Base-by-base conservation (phyloP, 352 stramenopile genomes). In the Pythium grandisporangium region DNA sequence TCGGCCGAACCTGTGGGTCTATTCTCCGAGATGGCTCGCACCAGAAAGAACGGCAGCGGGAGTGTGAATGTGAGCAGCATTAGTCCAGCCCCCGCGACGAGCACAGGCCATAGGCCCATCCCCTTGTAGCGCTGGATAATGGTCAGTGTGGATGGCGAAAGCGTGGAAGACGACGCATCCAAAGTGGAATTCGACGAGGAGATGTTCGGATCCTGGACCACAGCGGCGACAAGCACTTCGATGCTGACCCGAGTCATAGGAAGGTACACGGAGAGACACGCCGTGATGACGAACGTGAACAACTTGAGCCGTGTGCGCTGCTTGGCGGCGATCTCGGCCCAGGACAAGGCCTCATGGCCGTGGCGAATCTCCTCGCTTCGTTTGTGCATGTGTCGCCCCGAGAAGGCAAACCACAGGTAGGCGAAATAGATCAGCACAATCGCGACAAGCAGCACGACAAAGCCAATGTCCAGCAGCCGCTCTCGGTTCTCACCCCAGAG, bases 261-360 rank as follows among this genome's bases (percentile, higher is more conserved):
- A 14, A 80, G 35, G 22, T 80, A 80, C 10, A 72, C 42, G 6
- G 54, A 69, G 7, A 77, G 42, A 19, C 58, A 71, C 8, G 53
- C 42, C 4, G 66, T 76, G 22, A 73, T 58, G 5, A 73, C 48
- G 25, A 50, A 57, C 7, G 66, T 78, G 22, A 61, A 60, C 6
- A 60, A 6, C 42, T 68, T 66, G 23, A 66, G 49, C 39, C 46
- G 37, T 2, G 37, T n/a, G 16, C 45, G 37, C 22, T 32, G 53
- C 24, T 70, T 73, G 0, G 38, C 37, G 4, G 59, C 58, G 0
- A 75, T 22, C 2, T 45, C 34, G 2, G 66, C 62, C 64, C 58
- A 75, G 5, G 60, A 64, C 1, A 41, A 48, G 2, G 53, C 65
- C 50, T 77, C 65, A 26, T 74, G 52, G 10, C 62, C 65, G 39